These are phyloP conservation scores for Asterochloris sp. DNA, from an alignment of 139 green algal genomes.

Conservation along the genomic window DNA sequence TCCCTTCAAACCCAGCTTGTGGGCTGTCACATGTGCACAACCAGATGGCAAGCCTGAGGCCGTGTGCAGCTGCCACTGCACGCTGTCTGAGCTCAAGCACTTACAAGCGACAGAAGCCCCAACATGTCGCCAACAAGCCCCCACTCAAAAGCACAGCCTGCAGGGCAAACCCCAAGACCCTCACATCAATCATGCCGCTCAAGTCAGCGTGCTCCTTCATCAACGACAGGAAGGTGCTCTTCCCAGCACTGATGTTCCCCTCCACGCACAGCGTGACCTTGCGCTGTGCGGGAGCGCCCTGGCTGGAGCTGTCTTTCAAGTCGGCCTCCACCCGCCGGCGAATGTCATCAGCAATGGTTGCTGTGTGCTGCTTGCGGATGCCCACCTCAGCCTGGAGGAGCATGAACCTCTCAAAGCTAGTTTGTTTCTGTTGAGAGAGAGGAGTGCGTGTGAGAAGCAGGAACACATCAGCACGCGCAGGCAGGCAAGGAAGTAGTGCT, in stretches of 20 bases:
- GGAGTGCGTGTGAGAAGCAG: background rate
- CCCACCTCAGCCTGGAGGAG: conserved; percentile 32
- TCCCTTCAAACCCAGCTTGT: too few species aligned
- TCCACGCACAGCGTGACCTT: conserved; percentile 90
- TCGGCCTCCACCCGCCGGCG: conserved; percentile 24
- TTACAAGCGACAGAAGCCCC: too few species aligned
- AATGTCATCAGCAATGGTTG: conserved; percentile 27
- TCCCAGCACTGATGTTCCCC: conserved; percentile 96
- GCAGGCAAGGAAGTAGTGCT: background rate
- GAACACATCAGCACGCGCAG: background rate
- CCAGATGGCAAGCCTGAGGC: too few species aligned
- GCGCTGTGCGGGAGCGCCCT: conserved; percentile 4
- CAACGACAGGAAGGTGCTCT: conserved; percentile 89
- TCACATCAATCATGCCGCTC: conserved; percentile 9
- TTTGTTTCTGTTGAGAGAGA: background rate
- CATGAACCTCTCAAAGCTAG: background rate
- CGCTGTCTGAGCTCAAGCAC: too few species aligned
- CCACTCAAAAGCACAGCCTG: background rate
- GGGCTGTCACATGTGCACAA: too few species aligned
- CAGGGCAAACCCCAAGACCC: background rate
- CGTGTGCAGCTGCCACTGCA: too few species aligned
- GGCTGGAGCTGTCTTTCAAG: background rate
- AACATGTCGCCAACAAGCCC: background rate
- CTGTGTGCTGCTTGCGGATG: conserved; percentile 37
- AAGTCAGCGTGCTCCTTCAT: conserved; percentile 11